Conservation (phyloP, 2,329 filamentous ascomycete genomes). For the Cladosporium sp. region DNA sequence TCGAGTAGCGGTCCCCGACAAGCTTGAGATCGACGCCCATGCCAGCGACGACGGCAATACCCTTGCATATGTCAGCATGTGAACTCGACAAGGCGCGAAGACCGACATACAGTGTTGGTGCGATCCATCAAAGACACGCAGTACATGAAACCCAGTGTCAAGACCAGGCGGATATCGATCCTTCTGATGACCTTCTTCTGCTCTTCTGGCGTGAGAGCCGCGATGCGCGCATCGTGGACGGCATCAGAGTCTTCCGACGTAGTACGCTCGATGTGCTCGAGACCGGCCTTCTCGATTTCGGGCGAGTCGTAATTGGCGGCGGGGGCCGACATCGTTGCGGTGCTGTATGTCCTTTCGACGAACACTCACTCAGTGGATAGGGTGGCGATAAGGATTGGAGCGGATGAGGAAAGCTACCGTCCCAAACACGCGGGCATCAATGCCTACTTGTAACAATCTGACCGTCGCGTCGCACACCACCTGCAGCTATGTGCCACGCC, state of each 20-base stretch:
- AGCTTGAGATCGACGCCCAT: conserved; percentile 30
- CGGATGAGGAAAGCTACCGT: no score
- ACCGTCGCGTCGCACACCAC: conserved; percentile 1
- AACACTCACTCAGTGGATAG: no score
- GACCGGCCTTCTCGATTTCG: conserved; percentile 20
- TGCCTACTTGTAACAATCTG: conserved; percentile 4
- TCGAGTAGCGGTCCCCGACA: conserved; percentile 24
- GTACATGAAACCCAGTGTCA: conserved; percentile 39
- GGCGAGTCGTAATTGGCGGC: conserved; percentile 2
- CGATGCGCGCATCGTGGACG: conserved; percentile 25
- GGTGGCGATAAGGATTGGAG: no score
- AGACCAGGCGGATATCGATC: conserved; percentile 54
- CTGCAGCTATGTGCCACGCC: not conserved
- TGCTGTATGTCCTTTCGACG: no score
- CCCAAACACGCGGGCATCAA: not conserved
- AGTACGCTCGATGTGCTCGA: conserved; percentile 22
- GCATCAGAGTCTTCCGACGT: conserved; percentile 17
- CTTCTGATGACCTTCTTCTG: conserved; percentile 62
- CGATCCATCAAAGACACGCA: conserved; percentile 33
- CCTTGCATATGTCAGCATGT: conserved; percentile 18
- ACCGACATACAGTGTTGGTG: conserved; percentile 9
- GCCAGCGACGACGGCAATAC: conserved; percentile 31
- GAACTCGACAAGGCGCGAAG: not conserved
- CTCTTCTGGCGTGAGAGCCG: conserved; percentile 52
- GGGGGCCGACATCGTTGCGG: conserved; percentile 4